Percentiles rank a stretch among this genome's conserved stretches.
phyloP scores from a whole-genome alignment of 73 alveolate genomes.

The Tetrahymena malaccensis region DNA sequence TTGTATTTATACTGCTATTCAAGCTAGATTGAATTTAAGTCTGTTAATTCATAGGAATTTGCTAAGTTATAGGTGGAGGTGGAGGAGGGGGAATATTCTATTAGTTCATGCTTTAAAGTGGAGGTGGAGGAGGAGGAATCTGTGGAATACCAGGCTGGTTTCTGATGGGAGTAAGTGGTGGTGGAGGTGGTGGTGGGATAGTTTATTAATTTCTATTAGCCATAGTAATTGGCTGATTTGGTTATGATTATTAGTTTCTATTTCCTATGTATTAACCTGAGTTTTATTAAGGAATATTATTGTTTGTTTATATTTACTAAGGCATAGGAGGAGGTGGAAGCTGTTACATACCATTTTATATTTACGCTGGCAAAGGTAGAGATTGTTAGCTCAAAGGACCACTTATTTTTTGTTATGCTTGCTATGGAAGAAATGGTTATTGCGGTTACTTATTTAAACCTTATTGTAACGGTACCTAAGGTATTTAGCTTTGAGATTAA shows the following conservation, averaged over 20 bases:
- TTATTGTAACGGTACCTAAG: neutral
- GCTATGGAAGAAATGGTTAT: neutral
- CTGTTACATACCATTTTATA: neutral
- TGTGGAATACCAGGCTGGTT: neutral
- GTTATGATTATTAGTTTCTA: neutral
- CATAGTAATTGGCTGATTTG: neutral
- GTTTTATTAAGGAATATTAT: neutral
- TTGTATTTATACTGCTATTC: neutral
- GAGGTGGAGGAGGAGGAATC: neutral
- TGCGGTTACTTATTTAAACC: neutral
- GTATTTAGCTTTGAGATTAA: neutral
- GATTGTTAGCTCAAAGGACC: neutral
- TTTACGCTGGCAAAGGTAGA: neutral
- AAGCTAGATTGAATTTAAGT: neutral
- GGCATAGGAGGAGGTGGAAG: neutral
- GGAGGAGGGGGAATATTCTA: neutral
- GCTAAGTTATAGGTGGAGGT: neutral
- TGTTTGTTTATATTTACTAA: neutral
- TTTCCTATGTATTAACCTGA: too few species aligned
- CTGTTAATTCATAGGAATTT: neutral
- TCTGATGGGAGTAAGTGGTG: neutral
- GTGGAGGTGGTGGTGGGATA: neutral
- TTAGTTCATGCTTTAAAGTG: neutral
- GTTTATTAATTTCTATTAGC: neutral
- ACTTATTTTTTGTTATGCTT: too few species aligned